Conservation (phyloP, 2,329 filamentous ascomycete species). For the Diaporthe nobilis region DNA sequence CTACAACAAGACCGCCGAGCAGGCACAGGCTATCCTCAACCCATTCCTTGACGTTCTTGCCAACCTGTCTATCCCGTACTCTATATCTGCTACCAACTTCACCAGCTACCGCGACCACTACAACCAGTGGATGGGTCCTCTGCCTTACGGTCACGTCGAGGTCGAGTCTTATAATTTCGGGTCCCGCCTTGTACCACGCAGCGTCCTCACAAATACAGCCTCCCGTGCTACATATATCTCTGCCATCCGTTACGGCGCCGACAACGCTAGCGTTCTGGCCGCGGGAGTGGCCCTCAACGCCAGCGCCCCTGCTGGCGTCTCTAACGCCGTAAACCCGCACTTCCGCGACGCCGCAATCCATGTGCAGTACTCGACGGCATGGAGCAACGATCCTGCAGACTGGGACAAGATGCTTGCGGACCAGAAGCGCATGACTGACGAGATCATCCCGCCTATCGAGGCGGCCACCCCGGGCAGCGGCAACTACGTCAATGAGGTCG, state of each 20-base stretch:
- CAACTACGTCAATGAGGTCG: slow-evolving; percentile 52
- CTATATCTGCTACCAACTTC: slow-evolving; percentile 47
- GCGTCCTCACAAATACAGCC: slow-evolving; percentile 50
- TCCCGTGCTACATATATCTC: slow-evolving; percentile 27
- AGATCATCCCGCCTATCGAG: slow-evolving; percentile 49
- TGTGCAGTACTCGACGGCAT: slow-evolving; percentile 49
- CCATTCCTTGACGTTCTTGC: slow-evolving; percentile 50
- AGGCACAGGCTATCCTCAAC: slow-evolving; percentile 47
- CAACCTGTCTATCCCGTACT: slow-evolving; percentile 46
- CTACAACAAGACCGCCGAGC: slow-evolving; percentile 47
- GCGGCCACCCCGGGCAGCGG: slow-evolving; percentile 44
- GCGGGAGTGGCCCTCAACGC: slow-evolving; percentile 51
- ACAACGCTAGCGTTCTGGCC: slow-evolving; percentile 50
- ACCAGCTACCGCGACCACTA: slow-evolving; percentile 51
- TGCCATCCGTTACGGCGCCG: slow-evolving; percentile 46
- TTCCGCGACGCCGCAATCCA: slow-evolving; percentile 54
- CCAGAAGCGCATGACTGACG: slow-evolving; percentile 50
- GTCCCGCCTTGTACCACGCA: slow-evolving; percentile 54
- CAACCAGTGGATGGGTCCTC: slow-evolving; percentile 53
- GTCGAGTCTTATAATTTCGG: slow-evolving; percentile 53
- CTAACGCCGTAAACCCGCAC: slow-evolving; percentile 55
- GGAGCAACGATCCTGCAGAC: slow-evolving; percentile 44
- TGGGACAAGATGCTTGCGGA: slow-evolving; percentile 46
- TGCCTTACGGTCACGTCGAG: slow-evolving; percentile 51
- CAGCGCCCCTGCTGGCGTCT: slow-evolving; percentile 50